phyloP scores from a whole-genome alignment of 768 basidiomycete genomes.

The Rhizopogon rudus region DNA sequence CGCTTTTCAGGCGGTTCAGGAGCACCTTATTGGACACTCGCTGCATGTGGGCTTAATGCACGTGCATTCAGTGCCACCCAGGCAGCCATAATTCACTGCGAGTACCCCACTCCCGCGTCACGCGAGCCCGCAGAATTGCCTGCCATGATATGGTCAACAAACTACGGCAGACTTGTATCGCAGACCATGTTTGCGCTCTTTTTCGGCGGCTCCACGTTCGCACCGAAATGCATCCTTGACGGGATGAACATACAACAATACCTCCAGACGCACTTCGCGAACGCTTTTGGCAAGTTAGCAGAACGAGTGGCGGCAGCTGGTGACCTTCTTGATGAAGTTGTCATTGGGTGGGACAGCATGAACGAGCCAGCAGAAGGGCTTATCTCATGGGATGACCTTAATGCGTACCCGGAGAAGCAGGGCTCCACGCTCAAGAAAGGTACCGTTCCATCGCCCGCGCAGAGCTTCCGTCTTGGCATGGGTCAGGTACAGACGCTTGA shows the following conservation, averaged over 20 bases:
- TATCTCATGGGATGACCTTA: constrained; percentile 64
- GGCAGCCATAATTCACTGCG: constrained; percentile 82
- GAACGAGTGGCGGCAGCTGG: constrained; percentile 73
- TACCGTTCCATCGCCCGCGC: constrained; percentile 77
- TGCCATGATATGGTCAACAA: constrained; percentile 96
- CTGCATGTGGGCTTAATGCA: constrained; percentile 88
- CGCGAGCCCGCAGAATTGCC: constrained; percentile 75
- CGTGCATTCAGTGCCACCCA: constrained; percentile 81
- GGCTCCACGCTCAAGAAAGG: constrained; percentile 81
- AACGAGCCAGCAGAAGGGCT: constrained; percentile 92
- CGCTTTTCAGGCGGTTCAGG: constrained; percentile 94
- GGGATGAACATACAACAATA: constrained; percentile 91
- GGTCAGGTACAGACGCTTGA: constrained; percentile 80
- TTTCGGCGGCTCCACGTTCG: constrained; percentile 86
- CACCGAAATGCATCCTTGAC: constrained; percentile 88
- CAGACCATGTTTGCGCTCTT: constrained; percentile 94
- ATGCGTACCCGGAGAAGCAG: constrained; percentile 57
- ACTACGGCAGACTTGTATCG: constrained; percentile 83
- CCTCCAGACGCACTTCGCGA: constrained; percentile 71
- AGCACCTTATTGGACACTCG: constrained; percentile 90
- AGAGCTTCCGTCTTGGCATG: constrained; percentile 85
- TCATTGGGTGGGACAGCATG: constrained; percentile 95
- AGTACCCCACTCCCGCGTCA: constrained; percentile 59
- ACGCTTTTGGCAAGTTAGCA: constrained; percentile 70
- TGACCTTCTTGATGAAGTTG: constrained; percentile 74